phyloP scores from a whole-genome alignment of 805 yeast species.

The Cyberlindnera sargentensis region DNA sequence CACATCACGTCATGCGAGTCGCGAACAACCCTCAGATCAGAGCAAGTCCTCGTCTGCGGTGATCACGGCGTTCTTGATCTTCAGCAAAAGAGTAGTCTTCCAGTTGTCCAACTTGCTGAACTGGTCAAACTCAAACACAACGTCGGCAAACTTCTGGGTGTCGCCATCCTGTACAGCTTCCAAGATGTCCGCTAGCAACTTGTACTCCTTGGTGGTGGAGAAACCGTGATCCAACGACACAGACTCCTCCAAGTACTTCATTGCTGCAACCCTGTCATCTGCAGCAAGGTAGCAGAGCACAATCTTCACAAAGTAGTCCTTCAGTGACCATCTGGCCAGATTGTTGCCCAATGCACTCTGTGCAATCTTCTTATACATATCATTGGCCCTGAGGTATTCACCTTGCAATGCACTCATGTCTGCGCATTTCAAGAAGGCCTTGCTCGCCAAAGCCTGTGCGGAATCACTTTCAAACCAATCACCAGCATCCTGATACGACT shows the following conservation, averaged over 20 bases:
- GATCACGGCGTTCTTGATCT: conserved; percentile 67
- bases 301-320: conserved; percentile 84
- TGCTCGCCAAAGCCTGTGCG: conserved; percentile 84
- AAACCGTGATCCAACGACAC: conserved; percentile 70
- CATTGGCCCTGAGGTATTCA: conserved; percentile 70
- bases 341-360: conserved; percentile 67
- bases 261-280: conserved; percentile 82
- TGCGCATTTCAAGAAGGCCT: conserved; percentile 83
- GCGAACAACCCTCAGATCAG: conserved; percentile 4
- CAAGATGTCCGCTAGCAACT: conserved; percentile 56
- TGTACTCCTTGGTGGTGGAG: conserved; percentile 67
- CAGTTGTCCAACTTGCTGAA: conserved; percentile 84
- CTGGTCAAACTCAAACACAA: conserved; percentile 79
- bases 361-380: conserved; percentile 71
- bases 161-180: conserved; percentile 79
- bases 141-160: conserved; percentile 63
- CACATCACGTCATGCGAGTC: no score
- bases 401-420: conserved; percentile 75
- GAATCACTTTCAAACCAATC: conserved; percentile 94
- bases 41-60: conserved; percentile 62
- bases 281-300: conserved; percentile 78
- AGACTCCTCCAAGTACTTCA: conserved; percentile 58
- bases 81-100: conserved; percentile 77
- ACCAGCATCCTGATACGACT: conserved; percentile 85
- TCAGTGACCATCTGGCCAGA: conserved; percentile 82